Base-by-base conservation (phyloP, 129 eudicot species). In the sunflower (Helianthus annuus) region DNA sequence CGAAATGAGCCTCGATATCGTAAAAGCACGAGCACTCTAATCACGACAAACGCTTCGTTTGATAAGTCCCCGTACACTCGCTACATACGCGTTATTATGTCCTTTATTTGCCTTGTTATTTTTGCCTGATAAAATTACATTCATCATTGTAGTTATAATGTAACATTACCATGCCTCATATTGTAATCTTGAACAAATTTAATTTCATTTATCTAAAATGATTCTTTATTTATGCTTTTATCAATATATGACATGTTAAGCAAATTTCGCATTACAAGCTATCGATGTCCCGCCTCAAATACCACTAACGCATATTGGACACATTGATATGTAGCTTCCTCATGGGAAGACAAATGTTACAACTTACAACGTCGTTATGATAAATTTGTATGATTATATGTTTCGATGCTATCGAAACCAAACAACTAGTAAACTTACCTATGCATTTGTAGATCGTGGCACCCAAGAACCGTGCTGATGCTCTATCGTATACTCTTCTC, bases 1-100 rank as follows among this genome's bases (percentile, higher is more conserved):
- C 38, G 97, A 92, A 83, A 92, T 92, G 96, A 92, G 96, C 82
- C 51, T 92, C n/a, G 97, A 92, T 81, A 88, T 88, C 60, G 78
- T 92, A 78, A 92, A 92, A 83, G 76, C 81, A 4, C 93, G 97
- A 29, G 97, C 97, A 45, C 29, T 82, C 77, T 91, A 72, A 85
- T 46, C 48, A 58, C 65, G 14, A 49, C 38, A 70, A 75, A 78
- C 48, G 48, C 60, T 62, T 78, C 72, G 53, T 51, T 11, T 39
- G 29, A 62, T 11, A 66, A 61, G 81, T 5, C 81, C 15, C 52
- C 15, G 7, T 58, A 58, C 64, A 5, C 57, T 42, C 17, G 15
- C 40, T 71, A 52, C 82, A 54, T 44, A 64, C 62, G 14, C 73
- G 51, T 71, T 65, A 74, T 72, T 70, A 56, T 55, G 19, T 39